A percentile compares a stretch with the other conserved stretches of the same genome.
Conservation (phyloP, 148 eudicot species). For the Vaccinium corymbosum region DNA sequence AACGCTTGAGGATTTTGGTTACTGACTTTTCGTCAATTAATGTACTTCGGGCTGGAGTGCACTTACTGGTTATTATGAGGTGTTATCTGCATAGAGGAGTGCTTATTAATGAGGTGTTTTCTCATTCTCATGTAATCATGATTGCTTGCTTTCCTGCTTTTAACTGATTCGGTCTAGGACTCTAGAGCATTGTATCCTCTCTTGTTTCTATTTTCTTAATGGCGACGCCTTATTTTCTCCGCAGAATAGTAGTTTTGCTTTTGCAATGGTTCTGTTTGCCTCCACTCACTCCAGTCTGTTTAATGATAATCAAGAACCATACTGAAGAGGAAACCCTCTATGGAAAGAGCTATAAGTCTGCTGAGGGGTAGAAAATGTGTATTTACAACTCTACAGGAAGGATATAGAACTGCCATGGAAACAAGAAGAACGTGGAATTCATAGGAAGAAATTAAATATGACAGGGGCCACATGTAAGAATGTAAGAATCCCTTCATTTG, state of each 20-base stretch:
- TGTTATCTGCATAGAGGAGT: neutral
- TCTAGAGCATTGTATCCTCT: neutral
- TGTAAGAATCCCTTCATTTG: neutral
- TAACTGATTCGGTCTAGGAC: neutral
- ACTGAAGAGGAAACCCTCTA: neutral
- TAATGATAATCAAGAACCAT: neutral
- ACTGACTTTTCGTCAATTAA: neutral
- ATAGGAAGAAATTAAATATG: constrained; percentile 4
- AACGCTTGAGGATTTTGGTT: neutral
- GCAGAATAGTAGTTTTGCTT: neutral
- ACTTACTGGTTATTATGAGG: neutral
- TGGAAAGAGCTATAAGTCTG: neutral
- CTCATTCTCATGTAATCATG: neutral
- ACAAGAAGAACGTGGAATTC: neutral
- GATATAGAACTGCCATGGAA: neutral
- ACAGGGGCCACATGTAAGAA: neutral
- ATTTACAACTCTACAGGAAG: neutral
- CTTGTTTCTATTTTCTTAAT: neutral
- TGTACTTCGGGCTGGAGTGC: neutral
- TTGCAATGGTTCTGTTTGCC: neutral
- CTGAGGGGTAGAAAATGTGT: neutral
- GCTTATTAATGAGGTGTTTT: neutral
- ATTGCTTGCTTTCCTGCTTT: neutral
- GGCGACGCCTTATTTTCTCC: neutral
- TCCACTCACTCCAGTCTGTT: neutral